Base-by-base conservation (phyloP, 192 early-diverging fungal species). In the Ambispora gerdemannii region DNA sequence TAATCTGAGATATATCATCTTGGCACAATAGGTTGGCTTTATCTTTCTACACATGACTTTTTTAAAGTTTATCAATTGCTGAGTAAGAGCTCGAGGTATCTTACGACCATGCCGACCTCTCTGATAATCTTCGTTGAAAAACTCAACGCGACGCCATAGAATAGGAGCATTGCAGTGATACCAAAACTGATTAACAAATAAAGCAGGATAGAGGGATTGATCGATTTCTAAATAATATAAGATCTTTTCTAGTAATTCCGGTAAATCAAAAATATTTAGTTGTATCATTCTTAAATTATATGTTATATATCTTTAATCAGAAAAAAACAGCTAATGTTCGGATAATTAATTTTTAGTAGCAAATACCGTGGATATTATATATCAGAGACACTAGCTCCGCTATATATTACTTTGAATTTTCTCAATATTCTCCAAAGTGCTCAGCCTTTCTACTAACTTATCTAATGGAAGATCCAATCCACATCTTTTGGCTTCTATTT, bases 251-350 rank as follows among this genome's bases (percentile, higher is more conserved):
- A 58, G 55, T 58, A 58, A 58, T 58, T 2, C 50, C 22, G 50
- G 50, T 50, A 50, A 50, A 50, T 50, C 50, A 50, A 50, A 50
- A 1, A 50, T 50, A 50, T 50, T 2, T 2, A 58, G 22, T 58
- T 58, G 6, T 25, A 0, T 25, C 55, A 58, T 58, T 58, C 55
- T 58, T 25, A 58, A 58, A 25, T 56, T 24, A 58, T 58, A 58
- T 58, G 27, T 58, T 24, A 24, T 58, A 50, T 50, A 2, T 50
- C 50, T 50, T 50, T 50, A 50, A 50, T 50, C 50, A 2, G 50
- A 50, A 50, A 50, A 50, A 50, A 50, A n/a, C 15, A 64, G 33
- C 62, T 64, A 64, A 64, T 64, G 62, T 64, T 64, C n/a, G 36
- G 62, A 64, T 64, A 64, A 43, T 64, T 64, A 64, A 64, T 64